Evolutionary conservation across 2,329 filamentous ascomycete species (phyloP).

Genomic region (Dactylellina parvicollis): DNA sequence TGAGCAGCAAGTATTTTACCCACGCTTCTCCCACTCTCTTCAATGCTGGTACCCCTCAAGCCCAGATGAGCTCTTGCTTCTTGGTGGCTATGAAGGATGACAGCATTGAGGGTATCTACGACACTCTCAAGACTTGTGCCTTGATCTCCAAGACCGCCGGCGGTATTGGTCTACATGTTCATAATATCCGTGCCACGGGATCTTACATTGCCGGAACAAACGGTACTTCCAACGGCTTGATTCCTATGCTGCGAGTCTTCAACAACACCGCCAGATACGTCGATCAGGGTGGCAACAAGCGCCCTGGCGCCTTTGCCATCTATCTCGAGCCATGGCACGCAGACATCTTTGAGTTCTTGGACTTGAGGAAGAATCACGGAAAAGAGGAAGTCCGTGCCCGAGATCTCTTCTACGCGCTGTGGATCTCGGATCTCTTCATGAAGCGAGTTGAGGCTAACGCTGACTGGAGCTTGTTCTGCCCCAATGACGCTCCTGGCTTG

Average conservation of each 20-base stretch:
- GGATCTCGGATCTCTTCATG: slow-evolving; percentile 99
- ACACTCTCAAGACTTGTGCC: slow-evolving; percentile 97
- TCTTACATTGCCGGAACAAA: slow-evolving; percentile 99
- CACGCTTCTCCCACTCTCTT: slow-evolving; percentile 98
- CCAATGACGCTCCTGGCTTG: slow-evolving; percentile 92
- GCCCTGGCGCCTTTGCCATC: slow-evolving; percentile 96
- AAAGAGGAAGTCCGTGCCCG: slow-evolving; percentile 98
- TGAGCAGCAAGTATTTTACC: slow-evolving; percentile 99
- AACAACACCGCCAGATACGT: slow-evolving; percentile 99
- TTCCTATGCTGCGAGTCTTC: slow-evolving; percentile 98
- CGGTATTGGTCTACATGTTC: slow-evolving; percentile 94
- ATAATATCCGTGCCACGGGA: slow-evolving; percentile 95
- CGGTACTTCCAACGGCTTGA: slow-evolving; percentile 95
- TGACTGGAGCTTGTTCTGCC: slow-evolving; percentile 98
- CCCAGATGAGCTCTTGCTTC: slow-evolving; percentile 97
- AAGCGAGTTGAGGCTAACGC: slow-evolving; percentile 97
- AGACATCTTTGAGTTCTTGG: slow-evolving; percentile 96
- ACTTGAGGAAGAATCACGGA: slow-evolving; percentile 98
- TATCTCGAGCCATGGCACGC: slow-evolving; percentile 99
- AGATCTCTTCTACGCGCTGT: slow-evolving; percentile 96
- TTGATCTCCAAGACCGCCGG: slow-evolving; percentile 99
- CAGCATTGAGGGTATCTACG: slow-evolving; percentile 98
- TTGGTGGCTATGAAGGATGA: slow-evolving; percentile 99
- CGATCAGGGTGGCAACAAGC: slow-evolving; percentile 99
- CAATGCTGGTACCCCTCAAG: slow-evolving; percentile 93